A percentile compares a stretch with the other conserved stretches of the same genome.
These are phyloP conservation scores for Colletotrichum horii DNA, from an alignment of 2,329 filamentous ascomycete genomes.

Conservation along the genomic window DNA sequence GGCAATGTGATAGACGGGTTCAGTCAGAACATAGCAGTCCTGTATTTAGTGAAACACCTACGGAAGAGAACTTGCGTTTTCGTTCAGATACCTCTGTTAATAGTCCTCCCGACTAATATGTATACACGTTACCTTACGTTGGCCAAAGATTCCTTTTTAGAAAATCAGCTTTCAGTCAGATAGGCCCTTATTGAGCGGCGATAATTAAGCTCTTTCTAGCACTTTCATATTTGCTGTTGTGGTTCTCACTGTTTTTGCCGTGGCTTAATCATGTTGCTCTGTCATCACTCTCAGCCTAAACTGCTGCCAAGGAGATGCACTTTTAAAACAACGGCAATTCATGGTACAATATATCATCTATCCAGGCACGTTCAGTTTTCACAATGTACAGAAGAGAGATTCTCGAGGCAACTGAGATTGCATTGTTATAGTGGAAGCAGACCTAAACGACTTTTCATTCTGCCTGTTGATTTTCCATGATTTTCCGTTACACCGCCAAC, in stretches of 20 bases:
- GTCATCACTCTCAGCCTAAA: no score
- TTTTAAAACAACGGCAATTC: no score
- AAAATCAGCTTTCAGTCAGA: neutral
- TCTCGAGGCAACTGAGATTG: conserved; percentile 2
- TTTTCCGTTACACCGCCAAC: conserved; percentile 6
- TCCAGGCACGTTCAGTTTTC: no score
- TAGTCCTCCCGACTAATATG: accelerated
- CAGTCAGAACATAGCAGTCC: neutral
- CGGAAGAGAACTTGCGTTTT: accelerated
- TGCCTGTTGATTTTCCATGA: neutral
- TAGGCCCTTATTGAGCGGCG: no score
- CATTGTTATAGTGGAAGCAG: neutral
- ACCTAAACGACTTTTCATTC: neutral
- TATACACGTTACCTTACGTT: accelerated
- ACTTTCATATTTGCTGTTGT: no score
- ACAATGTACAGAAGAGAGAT: no score
- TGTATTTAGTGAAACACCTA: neutral
- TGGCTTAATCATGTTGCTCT: no score
- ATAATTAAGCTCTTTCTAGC: no score
- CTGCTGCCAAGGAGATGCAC: no score
- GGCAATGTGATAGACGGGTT: neutral
- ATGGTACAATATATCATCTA: no score
- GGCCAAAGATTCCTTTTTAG: accelerated
- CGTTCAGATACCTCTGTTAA: neutral
- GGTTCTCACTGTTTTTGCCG: no score